phyloP scores from a whole-genome alignment of 2,329 filamentous ascomycete genomes.

The Paecilomyces dactylethromorphus region DNA sequence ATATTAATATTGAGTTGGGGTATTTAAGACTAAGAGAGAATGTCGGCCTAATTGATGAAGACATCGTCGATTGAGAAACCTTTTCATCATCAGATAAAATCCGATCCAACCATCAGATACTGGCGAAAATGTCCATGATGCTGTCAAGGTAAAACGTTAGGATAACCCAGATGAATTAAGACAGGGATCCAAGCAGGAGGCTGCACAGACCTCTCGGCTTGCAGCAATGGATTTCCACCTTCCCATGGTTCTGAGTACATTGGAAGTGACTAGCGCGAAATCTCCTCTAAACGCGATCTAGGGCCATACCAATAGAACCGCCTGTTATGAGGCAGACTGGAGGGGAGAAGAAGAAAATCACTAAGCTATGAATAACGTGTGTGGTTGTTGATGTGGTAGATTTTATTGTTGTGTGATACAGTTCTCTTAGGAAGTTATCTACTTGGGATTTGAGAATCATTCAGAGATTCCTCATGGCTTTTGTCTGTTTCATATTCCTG shows the following conservation, averaged over 20 bases:
- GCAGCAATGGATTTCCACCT: background rate
- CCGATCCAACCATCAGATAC: background rate
- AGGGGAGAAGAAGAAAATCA: background rate
- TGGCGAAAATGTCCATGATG: background rate
- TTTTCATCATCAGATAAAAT: background rate
- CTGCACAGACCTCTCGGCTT: background rate
- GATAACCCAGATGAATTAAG: too few species aligned
- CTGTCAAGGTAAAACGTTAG: background rate
- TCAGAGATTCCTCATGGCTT: background rate
- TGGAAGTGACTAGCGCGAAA: background rate
- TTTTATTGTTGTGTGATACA: background rate
- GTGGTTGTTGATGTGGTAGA: background rate
- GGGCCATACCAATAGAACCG: background rate
- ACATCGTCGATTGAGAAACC: background rate
- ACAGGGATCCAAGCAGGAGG: background rate
- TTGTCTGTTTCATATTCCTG: background rate
- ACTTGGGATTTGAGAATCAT: background rate
- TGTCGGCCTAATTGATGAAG: background rate
- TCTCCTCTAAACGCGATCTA: background rate
- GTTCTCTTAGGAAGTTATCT: background rate
- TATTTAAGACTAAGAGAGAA: background rate
- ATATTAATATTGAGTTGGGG: background rate
- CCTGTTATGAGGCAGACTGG: background rate
- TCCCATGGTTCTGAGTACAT: background rate
- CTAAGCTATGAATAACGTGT: background rate